phyloP scores from a whole-genome alignment of 305 asterid genomes.

The Solanum hybrid region DNA sequence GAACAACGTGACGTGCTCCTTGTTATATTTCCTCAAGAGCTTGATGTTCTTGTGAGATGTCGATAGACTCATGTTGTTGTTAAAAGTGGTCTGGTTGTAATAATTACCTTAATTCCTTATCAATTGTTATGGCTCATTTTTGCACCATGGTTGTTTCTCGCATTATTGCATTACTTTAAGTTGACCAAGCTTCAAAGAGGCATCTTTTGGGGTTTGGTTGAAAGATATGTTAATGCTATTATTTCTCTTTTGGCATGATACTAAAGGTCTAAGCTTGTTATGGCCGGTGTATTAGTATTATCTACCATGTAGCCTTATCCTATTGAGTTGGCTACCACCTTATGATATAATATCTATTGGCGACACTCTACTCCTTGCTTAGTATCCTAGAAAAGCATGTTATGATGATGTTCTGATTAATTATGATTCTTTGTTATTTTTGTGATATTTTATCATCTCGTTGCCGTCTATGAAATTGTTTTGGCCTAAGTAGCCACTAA shows the following conservation, averaged over 20 bases:
- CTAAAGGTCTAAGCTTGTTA: neutral
- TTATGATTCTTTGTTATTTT: neutral
- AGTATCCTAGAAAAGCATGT: neutral
- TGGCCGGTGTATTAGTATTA: neutral
- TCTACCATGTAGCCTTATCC: neutral
- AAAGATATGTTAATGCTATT: too few species aligned
- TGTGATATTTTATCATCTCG: neutral
- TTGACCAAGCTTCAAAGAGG: neutral
- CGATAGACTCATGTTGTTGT: neutral
- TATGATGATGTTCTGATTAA: too few species aligned
- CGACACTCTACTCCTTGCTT: neutral
- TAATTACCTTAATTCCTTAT: neutral
- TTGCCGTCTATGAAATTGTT: neutral
- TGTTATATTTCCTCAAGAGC: neutral
- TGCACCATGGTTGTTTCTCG: neutral
- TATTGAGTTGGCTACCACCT: neutral
- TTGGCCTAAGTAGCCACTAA: neutral
- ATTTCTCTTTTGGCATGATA: neutral
- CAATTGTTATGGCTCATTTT: neutral
- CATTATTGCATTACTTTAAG: neutral
- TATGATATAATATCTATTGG: neutral
- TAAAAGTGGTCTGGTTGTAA: neutral
- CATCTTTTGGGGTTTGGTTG: neutral
- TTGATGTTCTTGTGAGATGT: neutral
- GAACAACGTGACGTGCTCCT: neutral